phyloP scores from a whole-genome alignment of 495 filamentous ascomycete species.

The Astrocystis sublimbata region DNA sequence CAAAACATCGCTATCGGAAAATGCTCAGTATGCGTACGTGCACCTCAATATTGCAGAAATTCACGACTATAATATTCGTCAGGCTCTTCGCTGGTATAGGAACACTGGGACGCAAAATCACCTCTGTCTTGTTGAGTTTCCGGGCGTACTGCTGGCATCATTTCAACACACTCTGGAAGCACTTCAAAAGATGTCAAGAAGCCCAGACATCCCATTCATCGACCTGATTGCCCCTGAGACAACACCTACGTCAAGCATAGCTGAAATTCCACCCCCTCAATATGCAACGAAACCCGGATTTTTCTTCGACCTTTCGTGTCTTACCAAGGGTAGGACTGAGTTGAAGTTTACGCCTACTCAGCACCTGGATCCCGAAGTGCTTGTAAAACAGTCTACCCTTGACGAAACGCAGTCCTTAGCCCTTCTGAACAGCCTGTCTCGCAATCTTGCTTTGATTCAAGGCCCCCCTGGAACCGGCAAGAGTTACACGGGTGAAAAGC shows the following conservation, averaged over 20 bases:
- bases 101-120: slow-evolving; percentile 21
- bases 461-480: slow-evolving; percentile 85
- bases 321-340: slow-evolving; percentile 41
- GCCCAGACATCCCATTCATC: slow-evolving; percentile 58
- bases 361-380: slow-evolving; percentile 39
- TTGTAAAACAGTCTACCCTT: slow-evolving; percentile 50
- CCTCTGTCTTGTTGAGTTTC: slow-evolving; percentile 66
- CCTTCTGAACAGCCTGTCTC: slow-evolving; percentile 56
- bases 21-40: slow-evolving; percentile 29
- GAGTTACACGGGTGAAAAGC: slow-evolving; percentile 55
- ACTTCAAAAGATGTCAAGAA: slow-evolving; percentile 59
- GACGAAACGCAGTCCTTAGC: slow-evolving; percentile 61
- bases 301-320: slow-evolving; percentile 51
- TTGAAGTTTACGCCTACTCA: slow-evolving; percentile 39
- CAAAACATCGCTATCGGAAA: slow-evolving; percentile 26
- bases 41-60: slow-evolving; percentile 33
- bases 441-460: slow-evolving; percentile 66
- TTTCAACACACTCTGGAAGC: slow-evolving; percentile 68
- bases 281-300: slow-evolving; percentile 57
- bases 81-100: slow-evolving; percentile 30
- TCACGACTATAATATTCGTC: slow-evolving; percentile 32
- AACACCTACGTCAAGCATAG: background rate
- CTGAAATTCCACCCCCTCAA: slow-evolving; percentile 47
- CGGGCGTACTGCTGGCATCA: slow-evolving; percentile 64
- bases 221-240: slow-evolving; percentile 57